Evolutionary conservation across 2,329 filamentous ascomycete species (phyloP).

Genomic region (Lecanosticta acicola): DNA sequence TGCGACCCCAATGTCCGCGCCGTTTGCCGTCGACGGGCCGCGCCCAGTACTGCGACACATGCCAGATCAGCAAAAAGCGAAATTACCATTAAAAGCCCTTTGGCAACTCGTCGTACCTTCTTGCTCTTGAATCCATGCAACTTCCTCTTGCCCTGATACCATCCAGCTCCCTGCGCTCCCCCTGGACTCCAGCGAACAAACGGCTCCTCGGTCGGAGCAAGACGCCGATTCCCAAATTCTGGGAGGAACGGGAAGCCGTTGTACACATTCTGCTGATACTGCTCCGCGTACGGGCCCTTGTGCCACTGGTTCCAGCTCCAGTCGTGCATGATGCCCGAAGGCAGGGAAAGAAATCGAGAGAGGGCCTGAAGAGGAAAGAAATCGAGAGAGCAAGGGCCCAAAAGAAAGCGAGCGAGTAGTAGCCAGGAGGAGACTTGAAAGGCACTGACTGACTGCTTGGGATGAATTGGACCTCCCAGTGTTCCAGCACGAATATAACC

Average conservation of each 20-base stretch:
- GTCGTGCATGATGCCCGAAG: too few relatives aligned
- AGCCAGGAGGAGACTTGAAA: too few relatives aligned
- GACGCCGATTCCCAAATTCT: constrained; percentile 22
- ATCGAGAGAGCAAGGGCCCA: too few relatives aligned
- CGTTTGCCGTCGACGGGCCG: constrained; percentile 43
- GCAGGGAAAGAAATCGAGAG: too few relatives aligned
- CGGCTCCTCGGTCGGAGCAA: constrained; percentile 24
- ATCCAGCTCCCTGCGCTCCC: constrained; percentile 12
- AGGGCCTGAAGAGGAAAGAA: too few relatives aligned
- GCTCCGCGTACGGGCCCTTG: constrained; percentile 15
- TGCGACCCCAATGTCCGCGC: constrained; percentile 33
- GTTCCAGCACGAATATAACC: too few relatives aligned
- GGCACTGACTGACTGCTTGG: too few relatives aligned
- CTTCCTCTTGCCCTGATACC: constrained; percentile 23
- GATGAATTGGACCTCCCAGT: too few relatives aligned
- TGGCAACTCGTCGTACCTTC: too few relatives aligned
- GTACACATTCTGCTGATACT: constrained; percentile 19
- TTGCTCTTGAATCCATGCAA: constrained; percentile 30
- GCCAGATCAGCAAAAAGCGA: not conserved
- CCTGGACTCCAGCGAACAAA: constrained; percentile 22
- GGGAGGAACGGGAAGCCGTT: constrained; percentile 23
- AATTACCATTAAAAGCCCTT: too few relatives aligned
- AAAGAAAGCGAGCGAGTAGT: too few relatives aligned
- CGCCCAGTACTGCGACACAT: constrained; percentile 34
- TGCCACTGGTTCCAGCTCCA: constrained; percentile 15